Base-by-base conservation (phyloP, 345 rosid species). In the Sisymbrium irio region DNA sequence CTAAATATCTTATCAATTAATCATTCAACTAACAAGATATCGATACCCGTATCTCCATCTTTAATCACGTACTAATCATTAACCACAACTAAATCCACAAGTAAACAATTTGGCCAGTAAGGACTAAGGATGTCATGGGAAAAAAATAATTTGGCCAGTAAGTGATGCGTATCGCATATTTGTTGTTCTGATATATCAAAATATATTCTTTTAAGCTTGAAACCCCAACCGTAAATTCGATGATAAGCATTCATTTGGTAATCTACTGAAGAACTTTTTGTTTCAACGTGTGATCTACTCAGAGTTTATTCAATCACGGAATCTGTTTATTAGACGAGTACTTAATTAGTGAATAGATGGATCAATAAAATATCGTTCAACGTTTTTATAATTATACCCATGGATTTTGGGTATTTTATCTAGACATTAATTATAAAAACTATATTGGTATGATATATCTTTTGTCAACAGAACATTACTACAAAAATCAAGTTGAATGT, bases 11-110 rank as follows among this genome's bases (percentile, higher is more conserved):
- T 51, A 42, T 76, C 30, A 69, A 61, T 54, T 69, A 62, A 62
- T 56, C 55, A 67, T 37, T 33, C 60, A 76, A 44, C 75, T 76
- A 76, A 62, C 79, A 62, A 69, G 59, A 69, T 69, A 22, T 51
- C 12, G 75, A 76, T 75, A 59, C 35, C 25, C 51, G 51, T 62
- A 76, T 76, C 79, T 62, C 75, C 45, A 68, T 54, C 35, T 35
- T 39, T 69, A 61, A 53, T 68, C 74, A 75, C 69, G 69, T 36
- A 44, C 19, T 69, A 61, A 75, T 76, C 58, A 76, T 62, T 62
- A 42, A 42, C n/a, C 44, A 67, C 45, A 62, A 36, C 75, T 62
- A 62, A 54, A 62, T 69, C 74, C 65, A 42, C 19, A 9, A 69
- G n/a, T 69, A 50, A 60, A 59, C 28, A 39, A 67, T 37, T 73